These are phyloP conservation scores for Discostella stelligera DNA, from an alignment of 352 stramenopile species.

Conservation along the genomic window DNA sequence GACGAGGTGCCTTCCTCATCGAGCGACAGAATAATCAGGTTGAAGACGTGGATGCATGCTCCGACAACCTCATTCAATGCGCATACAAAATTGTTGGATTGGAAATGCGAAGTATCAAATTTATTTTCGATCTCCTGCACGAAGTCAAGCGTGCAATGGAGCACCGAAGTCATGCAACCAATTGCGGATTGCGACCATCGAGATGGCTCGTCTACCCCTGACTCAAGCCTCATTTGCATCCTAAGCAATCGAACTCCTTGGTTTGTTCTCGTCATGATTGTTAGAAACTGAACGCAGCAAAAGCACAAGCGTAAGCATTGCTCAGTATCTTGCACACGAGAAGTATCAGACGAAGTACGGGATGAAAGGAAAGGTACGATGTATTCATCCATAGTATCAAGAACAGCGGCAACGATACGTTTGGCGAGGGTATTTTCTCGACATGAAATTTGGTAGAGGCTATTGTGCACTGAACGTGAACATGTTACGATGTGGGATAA, in stretches of 20 bases:
- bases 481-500: slow-evolving; percentile 34
- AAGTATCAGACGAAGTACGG: neutral
- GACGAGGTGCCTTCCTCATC: slow-evolving; percentile 15
- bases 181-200: slow-evolving; percentile 50
- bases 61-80: slow-evolving; percentile 32
- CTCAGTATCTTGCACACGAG: slow-evolving; percentile 3
- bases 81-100: neutral
- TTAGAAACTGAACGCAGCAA: slow-evolving; percentile 33
- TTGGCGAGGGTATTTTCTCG: slow-evolving; percentile 23
- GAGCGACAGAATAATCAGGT: slow-evolving; percentile 29
- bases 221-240: slow-evolving; percentile 40
- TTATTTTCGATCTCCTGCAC: slow-evolving; percentile 10
- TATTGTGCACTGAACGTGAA: slow-evolving; percentile 39
- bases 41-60: slow-evolving; percentile 47
- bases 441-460: slow-evolving; percentile 9
- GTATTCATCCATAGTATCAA: slow-evolving; percentile 41
- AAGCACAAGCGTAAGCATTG: slow-evolving; percentile 26
- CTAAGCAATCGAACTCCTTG: slow-evolving; percentile 40
- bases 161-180: slow-evolving; percentile 30
- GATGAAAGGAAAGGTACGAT: slow-evolving; percentile 35
- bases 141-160: slow-evolving; percentile 24
- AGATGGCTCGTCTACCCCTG: slow-evolving; percentile 10
- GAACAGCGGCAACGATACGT: slow-evolving; percentile 36
- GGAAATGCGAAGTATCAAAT: neutral
- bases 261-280: slow-evolving; percentile 35